Evolutionary conservation across 371 early-diverging fungal genomes (phyloP).

Genomic region (Rhizopus arrhizus): DNA sequence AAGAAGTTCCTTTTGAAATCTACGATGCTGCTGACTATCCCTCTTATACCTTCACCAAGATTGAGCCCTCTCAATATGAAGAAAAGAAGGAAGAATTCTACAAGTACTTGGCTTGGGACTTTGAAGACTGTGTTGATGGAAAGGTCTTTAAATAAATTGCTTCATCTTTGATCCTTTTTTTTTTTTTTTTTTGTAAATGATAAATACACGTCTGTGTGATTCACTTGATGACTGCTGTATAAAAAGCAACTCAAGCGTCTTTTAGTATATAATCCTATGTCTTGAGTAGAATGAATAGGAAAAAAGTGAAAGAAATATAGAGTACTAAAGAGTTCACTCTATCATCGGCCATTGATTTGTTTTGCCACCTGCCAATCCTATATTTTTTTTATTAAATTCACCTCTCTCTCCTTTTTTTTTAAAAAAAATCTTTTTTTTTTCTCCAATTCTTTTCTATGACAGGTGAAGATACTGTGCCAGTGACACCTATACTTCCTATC

Average conservation of each 20-base stretch:
- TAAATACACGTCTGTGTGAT: too few species aligned
- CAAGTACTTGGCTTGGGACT: constrained; percentile 55
- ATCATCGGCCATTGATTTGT: too few species aligned
- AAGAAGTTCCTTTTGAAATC: constrained; percentile 85
- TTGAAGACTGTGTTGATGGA: constrained; percentile 52
- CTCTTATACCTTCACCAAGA: constrained; percentile 83
- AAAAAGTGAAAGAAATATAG: too few species aligned
- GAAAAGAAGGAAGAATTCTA: constrained; percentile 54
- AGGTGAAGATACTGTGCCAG: constrained; percentile 1
- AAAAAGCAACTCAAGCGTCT: too few species aligned
- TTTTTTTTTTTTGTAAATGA: neutral
- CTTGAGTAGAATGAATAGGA: too few species aligned
- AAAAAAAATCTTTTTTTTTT: neutral
- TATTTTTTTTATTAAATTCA: too few species aligned
- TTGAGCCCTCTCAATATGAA: constrained; percentile 69
- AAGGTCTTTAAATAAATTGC: constrained; percentile 75
- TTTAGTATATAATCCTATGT: too few species aligned
- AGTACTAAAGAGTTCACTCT: too few species aligned
- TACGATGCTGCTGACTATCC: constrained; percentile 88
- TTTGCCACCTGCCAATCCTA: too few species aligned
- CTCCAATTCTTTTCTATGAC: neutral
- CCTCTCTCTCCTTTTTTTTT: neutral
- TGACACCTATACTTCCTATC: constrained; percentile 19
- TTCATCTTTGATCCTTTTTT: neutral
- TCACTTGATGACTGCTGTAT: too few species aligned